Evolutionary conservation across 2,329 filamentous ascomycete genomes (phyloP), one percentile per base, ranked within the genome.

Genomic region (Xylariaceae sp.): DNA sequence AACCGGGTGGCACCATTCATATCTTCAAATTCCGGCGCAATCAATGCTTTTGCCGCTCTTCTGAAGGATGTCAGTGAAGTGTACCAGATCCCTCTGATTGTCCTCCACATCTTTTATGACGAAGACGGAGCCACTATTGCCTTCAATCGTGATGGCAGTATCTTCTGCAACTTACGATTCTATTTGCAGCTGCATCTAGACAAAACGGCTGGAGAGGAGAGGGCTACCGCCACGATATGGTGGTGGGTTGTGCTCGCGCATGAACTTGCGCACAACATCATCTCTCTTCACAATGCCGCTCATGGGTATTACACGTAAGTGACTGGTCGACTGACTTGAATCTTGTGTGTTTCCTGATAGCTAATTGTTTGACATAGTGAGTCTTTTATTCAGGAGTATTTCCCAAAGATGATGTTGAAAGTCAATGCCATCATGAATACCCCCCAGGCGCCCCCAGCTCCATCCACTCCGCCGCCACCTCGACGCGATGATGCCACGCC

Each of bases 161-260:
- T 99, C 35, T 99, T 97, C 77, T 97, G 92, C 79, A 99, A 99
- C 71, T 82, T 96, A 64, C 82, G 90, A 15, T 96, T 90, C 78
- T 97, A 92, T 73, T 75, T 88, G 61, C 86, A 93, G 69, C 75
- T 97, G 37, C 93, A 97, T 69, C 78, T 84, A 50, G 69, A 76
- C 11, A 73, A 78, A 63, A 73, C 85, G 18, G 49, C 65, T 55
- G 72, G 72, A 1, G 75, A 80, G 56, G 82, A 77, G 13, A 85
- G 78, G 71, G 79, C 84, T 3, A 88, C 94, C 61, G 90, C 90
- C 2, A 78, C 85, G 59, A 83, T 88, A 1, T 96, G 92, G 79
- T 97, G 93, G 93, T 97, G 89, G 84, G 89, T 96, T 64, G 92
- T 94, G n/a, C 73, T 97, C 62, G 95, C 92, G 63, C 94, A 99